Conservation (phyloP, 2,329 filamentous ascomycete genomes). For the Intubia oerlemansii region DNA sequence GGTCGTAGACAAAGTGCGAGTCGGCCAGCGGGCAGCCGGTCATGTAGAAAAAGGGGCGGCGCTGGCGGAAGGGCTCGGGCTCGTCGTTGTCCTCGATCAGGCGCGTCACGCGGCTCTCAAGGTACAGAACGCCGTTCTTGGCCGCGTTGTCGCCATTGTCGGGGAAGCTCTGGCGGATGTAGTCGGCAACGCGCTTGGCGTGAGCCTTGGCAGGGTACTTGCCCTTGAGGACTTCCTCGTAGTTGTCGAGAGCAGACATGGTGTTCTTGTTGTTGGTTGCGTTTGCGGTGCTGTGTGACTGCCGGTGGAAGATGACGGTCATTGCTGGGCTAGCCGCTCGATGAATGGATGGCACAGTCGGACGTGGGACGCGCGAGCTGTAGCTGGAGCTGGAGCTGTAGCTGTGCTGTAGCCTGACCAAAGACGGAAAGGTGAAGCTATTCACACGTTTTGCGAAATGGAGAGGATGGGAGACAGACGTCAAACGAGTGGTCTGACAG, state of each 20-base stretch:
- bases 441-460: too few relatives aligned
- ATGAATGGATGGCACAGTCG: too few relatives aligned
- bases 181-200: constrained; percentile 61
- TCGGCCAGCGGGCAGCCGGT: constrained; percentile 69
- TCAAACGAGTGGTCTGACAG: too few relatives aligned
- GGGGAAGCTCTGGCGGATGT: constrained; percentile 46
- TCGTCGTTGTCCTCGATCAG: constrained; percentile 83
- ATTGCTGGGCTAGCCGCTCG: too few relatives aligned
- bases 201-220: constrained; percentile 76
- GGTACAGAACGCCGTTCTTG: constrained; percentile 55
- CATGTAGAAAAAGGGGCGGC: constrained; percentile 86
- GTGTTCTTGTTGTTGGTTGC: too few relatives aligned
- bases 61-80: constrained; percentile 63
- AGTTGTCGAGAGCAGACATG: constrained; percentile 4
- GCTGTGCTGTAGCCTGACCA: too few relatives aligned
- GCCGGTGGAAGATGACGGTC: too few relatives aligned
- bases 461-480: too few relatives aligned
- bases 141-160: constrained; percentile 15
- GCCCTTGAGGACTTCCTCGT: constrained; percentile 29
- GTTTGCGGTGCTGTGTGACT: too few relatives aligned
- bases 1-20: constrained; percentile 62
- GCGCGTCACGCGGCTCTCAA: constrained; percentile 65
- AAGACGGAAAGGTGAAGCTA: too few relatives aligned
- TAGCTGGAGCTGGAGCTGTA: too few relatives aligned
- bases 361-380: too few relatives aligned